Conservation (phyloP, 2,329 filamentous ascomycete genomes). For the Beauveria bassiana region DNA sequence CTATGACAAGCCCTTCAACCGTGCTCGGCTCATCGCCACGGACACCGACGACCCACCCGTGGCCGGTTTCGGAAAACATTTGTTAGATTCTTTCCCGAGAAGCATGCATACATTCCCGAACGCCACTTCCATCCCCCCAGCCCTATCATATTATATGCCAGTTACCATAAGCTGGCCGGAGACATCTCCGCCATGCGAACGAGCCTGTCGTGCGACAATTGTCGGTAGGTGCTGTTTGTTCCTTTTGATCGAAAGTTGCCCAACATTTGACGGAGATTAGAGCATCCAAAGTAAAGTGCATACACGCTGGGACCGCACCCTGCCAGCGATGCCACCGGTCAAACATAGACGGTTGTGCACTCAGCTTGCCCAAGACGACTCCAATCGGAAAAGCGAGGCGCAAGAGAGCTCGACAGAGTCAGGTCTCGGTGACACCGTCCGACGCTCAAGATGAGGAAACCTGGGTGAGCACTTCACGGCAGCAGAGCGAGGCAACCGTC, state of each 20-base stretch:
- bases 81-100: conserved; percentile 9
- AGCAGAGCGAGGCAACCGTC: not conserved
- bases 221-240: conserved; percentile 19
- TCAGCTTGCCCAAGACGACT: conserved; percentile 17
- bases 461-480: not conserved
- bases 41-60: not conserved
- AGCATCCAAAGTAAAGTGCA: conserved; percentile 28
- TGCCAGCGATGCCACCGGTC: conserved; percentile 24
- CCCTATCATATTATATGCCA: not conserved
- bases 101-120: not conserved
- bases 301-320: conserved; percentile 23
- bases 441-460: not conserved
- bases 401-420: not conserved
- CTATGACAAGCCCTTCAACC: not conserved
- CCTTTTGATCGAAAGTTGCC: not conserved
- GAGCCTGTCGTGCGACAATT: conserved; percentile 27
- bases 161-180: not conserved
- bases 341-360: conserved; percentile 19
- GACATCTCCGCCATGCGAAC: conserved; percentile 21
- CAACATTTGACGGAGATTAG: conserved; percentile 15
- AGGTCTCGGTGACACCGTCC: not conserved
- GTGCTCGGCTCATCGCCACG: not conserved
- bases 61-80: conserved; percentile 5
- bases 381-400: conserved; percentile 4
- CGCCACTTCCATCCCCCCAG: not conserved